Conservation (phyloP, 176 grass and related monocot genomes). For the Urochloa ruziziensis region DNA sequence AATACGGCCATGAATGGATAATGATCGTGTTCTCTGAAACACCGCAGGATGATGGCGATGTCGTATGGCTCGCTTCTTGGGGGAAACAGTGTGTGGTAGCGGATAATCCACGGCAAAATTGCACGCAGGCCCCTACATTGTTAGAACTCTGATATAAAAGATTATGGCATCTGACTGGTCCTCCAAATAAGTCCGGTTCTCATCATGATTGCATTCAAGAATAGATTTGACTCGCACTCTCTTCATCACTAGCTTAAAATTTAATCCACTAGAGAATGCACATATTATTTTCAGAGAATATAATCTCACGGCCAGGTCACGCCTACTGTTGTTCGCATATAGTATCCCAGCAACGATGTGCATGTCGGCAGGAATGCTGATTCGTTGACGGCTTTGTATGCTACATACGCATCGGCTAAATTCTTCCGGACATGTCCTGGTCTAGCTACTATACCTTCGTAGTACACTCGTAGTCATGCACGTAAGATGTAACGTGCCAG, state of each 20-base stretch:
- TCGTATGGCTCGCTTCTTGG: not conserved
- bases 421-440: not conserved
- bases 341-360: not conserved
- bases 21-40: conserved; percentile 33
- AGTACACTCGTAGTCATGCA: not conserved
- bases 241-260: not conserved
- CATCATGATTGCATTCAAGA: not conserved
- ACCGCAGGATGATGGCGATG: not conserved
- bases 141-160: too few relatives aligned
- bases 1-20: conserved; percentile 18
- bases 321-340: not conserved
- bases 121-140: not conserved
- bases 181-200: not conserved
- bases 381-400: not conserved
- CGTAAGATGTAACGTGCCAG: not conserved
- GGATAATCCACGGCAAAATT: not conserved
- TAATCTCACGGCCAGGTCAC: not conserved
- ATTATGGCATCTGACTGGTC: not conserved
- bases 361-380: not conserved
- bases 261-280: not conserved
- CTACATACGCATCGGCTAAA: not conserved
- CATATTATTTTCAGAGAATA: not conserved
- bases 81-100: too few relatives aligned
- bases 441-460: not conserved
- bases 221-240: not conserved